Conservation (phyloP, 345 rosid genomes). For the Corchorus capsularis region DNA sequence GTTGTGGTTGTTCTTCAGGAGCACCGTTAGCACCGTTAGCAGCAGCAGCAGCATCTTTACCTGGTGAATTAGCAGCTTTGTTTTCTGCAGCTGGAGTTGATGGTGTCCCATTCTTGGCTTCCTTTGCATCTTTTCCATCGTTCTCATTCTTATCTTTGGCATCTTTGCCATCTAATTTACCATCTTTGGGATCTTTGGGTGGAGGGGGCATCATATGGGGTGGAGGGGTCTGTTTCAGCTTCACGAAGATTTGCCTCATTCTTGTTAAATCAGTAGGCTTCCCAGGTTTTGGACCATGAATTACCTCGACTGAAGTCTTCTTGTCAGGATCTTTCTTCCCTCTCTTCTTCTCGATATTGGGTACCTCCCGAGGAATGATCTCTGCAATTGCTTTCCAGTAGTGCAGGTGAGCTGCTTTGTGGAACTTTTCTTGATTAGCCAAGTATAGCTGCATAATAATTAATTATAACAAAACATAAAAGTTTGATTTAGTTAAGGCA, state of each 20-base stretch:
- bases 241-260: constrained; percentile 80
- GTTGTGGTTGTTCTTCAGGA: constrained; percentile 40
- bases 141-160: constrained; percentile 28
- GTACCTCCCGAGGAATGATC: constrained; percentile 85
- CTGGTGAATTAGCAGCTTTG: constrained; percentile 33
- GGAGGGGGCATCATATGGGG: constrained; percentile 94
- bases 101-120: constrained; percentile 27
- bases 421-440: constrained; percentile 93
- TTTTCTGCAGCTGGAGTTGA: constrained; percentile 29
- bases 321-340: constrained; percentile 75
- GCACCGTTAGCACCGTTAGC: constrained; percentile 24
- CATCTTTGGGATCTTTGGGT: constrained; percentile 58
- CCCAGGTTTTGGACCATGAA: constrained; percentile 96
- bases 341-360: constrained; percentile 84
- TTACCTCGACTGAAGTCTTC: constrained; percentile 59
- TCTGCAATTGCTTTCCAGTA: constrained; percentile 97
- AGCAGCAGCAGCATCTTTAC: constrained; percentile 33
- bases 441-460: constrained; percentile 54
- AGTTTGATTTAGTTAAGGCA: background rate
- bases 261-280: constrained; percentile 86
- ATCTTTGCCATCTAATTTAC: constrained; percentile 47
- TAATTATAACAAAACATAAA: background rate
- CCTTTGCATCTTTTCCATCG: constrained; percentile 43
- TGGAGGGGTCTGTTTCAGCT: constrained; percentile 84
- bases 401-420: constrained; percentile 83